Base-by-base conservation (phyloP, 176 grass and related monocot genomes). In the Juncus effusus region DNA sequence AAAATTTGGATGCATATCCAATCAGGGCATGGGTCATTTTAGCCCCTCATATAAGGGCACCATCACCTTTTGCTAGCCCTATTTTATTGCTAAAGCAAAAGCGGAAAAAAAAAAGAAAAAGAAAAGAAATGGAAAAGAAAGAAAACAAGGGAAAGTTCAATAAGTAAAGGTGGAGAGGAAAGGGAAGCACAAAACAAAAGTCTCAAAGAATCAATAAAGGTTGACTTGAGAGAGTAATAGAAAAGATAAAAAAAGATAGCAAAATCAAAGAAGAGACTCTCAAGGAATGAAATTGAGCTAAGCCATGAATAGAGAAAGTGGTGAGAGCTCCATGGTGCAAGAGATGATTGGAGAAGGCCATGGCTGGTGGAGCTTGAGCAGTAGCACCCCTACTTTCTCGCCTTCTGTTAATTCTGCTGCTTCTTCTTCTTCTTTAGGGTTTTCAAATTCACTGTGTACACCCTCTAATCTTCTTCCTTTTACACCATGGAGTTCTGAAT, bases 71-170 rank as follows among this genome's bases (percentile, higher is more conserved):
- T 47, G 9, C 4, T 47, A 47, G 9, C 69, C 16, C 54, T 72
- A 72, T 72, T 72, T 72, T 72, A 72, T 58, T 72, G 69, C 44
- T 69, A 72, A 72, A 72, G 69, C 69, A 58, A 72, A 72, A 72
- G 69, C 39, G 58, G 13, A 58, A 59, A 13, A 72, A 72, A 38
- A 16, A 72, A 59, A 72, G 54, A 56, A 7, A 7, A 39, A 56
- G 54, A 72, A 72, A 72, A n/a, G n/a, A n/a, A n/a, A n/a, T n/a
- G 68, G 14, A 72, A 40, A 59, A 55, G 54, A 72, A 72, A 72
- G 69, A 56, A 39, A 72, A 14, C 69, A 14, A 49, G 58, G 40
- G 40, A 72, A 72, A 72, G 69, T 72, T 58, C 44, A 72, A 36
- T 7, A 71, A 59, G 54, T 72, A 72, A 72, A 60, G 39, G 51